Evolutionary conservation across 441 rosid species (phyloP), one percentile per base, ranked within the genome.

Genomic region (Jatropha podagrica): DNA sequence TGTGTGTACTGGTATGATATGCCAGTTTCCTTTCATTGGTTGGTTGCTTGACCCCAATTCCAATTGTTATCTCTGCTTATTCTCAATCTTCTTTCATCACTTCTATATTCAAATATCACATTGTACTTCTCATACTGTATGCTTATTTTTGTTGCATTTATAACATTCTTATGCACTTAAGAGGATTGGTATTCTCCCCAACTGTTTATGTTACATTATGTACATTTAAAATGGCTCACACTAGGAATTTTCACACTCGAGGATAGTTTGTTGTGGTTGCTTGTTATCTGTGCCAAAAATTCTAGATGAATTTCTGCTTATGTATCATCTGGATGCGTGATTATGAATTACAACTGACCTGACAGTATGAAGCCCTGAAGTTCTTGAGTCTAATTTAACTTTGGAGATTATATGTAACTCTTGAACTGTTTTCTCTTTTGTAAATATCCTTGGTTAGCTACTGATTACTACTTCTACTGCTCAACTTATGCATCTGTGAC

Each of bases 401-500:
- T 69, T 51, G 52, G 68, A 41, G 42, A 4, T 63, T 76, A 44
- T 18, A 51, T 75, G 40, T 69, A 55, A 60, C 41, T 76, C n/a
- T 42, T 41, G 5, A 40, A 3, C 4, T 8, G 2, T 20, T 71
- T 56, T 46, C 23, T 14, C 41, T 23, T 52, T 48, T 26, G 70
- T 1, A 18, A 10, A 65, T 52, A 15, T 49, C 72, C 62, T 72
- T 73, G 54, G 8, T 38, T 70, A 71, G 40, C 69, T 44, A 27
- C 23, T 66, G n/a, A 13, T 60, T 72, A 9, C 65, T 44, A 62
- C 78, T 69, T 55, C 51, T 65, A 60, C 78, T 46, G 68, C 73
- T 78, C 40, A 67, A 76, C 44, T 58, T 37, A 49, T 63, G 12
- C 74, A 61, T 68, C 60, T 76, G 61, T 71, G 76, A 56, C 85